Evolutionary conservation across 2,329 filamentous ascomycete genomes (phyloP).

Genomic region (Proliferodiscus dingleyae): DNA sequence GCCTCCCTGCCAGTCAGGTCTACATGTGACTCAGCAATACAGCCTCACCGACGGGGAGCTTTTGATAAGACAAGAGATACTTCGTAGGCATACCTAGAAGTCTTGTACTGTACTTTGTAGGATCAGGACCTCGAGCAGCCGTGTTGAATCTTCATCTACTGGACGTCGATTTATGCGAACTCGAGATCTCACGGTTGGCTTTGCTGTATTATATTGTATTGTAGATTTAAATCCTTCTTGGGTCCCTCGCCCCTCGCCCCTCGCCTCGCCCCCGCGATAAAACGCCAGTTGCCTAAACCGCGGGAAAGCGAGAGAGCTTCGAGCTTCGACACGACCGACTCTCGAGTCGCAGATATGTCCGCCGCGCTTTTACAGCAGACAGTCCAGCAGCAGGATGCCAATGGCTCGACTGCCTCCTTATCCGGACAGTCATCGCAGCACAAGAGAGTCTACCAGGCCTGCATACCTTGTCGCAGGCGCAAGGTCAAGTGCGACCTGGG

Average conservation of each 20-base stretch:
- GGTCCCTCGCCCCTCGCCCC: background rate
- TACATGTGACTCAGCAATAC: background rate
- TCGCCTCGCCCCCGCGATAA: constrained; percentile 8
- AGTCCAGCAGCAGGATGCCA: constrained; percentile 15
- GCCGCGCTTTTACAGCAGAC: constrained; percentile 16
- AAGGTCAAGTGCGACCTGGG: constrained; percentile 55
- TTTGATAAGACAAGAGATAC: background rate
- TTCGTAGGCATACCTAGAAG: background rate
- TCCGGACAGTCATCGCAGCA: constrained; percentile 24
- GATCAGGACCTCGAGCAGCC: background rate
- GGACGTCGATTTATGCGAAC: background rate
- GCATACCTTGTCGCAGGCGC: constrained; percentile 50
- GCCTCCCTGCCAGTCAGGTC: too few relatives aligned
- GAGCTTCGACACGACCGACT: background rate
- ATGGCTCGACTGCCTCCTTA: constrained; percentile 14
- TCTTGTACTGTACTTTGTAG: too few relatives aligned
- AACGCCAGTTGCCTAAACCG: constrained; percentile 19
- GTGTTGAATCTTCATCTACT: background rate
- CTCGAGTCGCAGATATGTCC: constrained; percentile 13
- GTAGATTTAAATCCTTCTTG: too few relatives aligned
- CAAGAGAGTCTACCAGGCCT: constrained; percentile 37
- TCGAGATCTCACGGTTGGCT: too few relatives aligned
- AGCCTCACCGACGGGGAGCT: background rate
- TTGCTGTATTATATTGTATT: too few relatives aligned
- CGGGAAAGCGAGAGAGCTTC: constrained; percentile 6